These are phyloP conservation scores for Cadophora sp. DNA, from an alignment of 2,329 filamentous ascomycete genomes.

Conservation along the genomic window DNA sequence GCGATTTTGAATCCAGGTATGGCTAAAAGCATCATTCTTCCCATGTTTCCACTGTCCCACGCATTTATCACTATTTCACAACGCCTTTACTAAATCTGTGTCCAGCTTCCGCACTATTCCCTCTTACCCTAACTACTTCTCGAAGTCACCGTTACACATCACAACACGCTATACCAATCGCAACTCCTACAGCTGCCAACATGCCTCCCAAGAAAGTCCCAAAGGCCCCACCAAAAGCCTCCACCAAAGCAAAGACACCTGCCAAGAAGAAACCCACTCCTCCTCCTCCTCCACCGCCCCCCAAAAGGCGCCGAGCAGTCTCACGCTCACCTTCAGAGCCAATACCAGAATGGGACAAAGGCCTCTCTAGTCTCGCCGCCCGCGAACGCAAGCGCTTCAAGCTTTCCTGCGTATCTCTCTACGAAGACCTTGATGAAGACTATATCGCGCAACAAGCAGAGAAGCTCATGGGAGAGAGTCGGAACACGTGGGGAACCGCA, in stretches of 20 bases:
- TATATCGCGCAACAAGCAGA: constrained; percentile 22
- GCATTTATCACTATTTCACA: no score
- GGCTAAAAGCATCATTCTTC: no score
- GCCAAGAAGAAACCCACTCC: neutral
- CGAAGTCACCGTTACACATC: neutral
- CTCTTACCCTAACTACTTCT: neutral
- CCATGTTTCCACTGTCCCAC: no score
- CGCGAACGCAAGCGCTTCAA: constrained; percentile 25
- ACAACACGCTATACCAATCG: neutral
- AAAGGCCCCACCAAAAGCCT: neutral
- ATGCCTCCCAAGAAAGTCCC: constrained; percentile 19
- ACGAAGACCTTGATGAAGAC: constrained; percentile 22
- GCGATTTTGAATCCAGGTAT: no score
- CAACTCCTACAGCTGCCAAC: neutral
- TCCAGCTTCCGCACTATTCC: no score
- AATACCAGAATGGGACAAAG: constrained; percentile 26
- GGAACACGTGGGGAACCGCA: constrained; percentile 29
- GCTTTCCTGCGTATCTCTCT: constrained; percentile 15
- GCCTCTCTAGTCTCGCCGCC: constrained; percentile 15
- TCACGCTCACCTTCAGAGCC: constrained; percentile 8
- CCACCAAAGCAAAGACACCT: constrained; percentile 15
- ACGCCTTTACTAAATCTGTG: no score
- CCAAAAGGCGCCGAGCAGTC: constrained; percentile 12
- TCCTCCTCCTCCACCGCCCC: neutral
- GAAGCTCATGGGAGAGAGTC: constrained; percentile 14